phyloP scores from a whole-genome alignment of 352 stramenopile species.

The Pythium guiyangense region DNA sequence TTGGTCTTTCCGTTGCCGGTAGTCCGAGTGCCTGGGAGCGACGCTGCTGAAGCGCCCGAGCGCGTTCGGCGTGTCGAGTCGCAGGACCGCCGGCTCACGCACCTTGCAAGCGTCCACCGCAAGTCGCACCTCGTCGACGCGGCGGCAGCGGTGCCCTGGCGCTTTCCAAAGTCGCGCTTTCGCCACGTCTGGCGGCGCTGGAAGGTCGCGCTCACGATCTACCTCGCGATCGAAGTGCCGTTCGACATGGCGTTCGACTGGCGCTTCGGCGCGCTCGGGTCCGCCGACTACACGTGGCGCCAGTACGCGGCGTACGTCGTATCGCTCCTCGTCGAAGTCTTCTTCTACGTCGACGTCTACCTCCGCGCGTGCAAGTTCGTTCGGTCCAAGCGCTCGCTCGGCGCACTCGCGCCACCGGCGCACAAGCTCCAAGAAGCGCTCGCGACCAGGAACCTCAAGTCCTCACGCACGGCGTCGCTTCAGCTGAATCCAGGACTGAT shows the following conservation, averaged over 20 bases:
- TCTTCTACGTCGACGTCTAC: slow-evolving; percentile 22
- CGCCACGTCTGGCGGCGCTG: slow-evolving; percentile 12
- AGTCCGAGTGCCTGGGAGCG: background rate
- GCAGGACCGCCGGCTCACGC: slow-evolving; percentile 5
- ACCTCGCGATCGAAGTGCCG: slow-evolving; percentile 15
- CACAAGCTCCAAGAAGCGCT: background rate
- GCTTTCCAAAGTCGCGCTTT: slow-evolving; percentile 14
- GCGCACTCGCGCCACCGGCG: background rate
- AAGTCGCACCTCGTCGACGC: slow-evolving; percentile 8
- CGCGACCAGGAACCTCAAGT: background rate
- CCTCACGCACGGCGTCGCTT: background rate
- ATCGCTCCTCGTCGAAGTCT: slow-evolving; percentile 12
- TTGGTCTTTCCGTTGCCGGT: background rate
- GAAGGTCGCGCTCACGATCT: slow-evolving; percentile 12
- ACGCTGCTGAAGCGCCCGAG: too few relatives aligned
- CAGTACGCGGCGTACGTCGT: slow-evolving; percentile 2
- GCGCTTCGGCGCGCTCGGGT: slow-evolving; percentile 4
- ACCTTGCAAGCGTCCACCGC: slow-evolving; percentile 14
- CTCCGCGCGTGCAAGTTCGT: slow-evolving; percentile 14
- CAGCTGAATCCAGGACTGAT: slow-evolving; percentile 1
- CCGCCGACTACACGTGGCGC: background rate
- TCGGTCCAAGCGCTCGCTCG: background rate
- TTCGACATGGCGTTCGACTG: slow-evolving; percentile 19
- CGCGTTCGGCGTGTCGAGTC: slow-evolving; percentile 1
- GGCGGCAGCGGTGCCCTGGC: slow-evolving; percentile 6